These are phyloP conservation scores for Lepiota venenata DNA, from an alignment of 768 basidiomycete genomes.

Conservation along the genomic window DNA sequence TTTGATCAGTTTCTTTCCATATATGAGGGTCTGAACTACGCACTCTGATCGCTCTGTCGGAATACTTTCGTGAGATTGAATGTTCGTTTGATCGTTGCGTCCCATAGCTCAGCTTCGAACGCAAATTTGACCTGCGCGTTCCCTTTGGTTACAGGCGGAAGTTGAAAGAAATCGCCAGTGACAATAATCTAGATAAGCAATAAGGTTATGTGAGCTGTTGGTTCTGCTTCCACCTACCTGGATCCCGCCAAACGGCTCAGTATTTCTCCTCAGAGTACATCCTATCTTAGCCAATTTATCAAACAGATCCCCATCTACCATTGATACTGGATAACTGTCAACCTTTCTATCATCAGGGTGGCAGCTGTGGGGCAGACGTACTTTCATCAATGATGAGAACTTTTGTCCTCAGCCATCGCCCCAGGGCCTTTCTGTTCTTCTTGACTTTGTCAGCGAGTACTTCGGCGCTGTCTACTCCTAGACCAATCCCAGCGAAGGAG, in stretches of 20 bases:
- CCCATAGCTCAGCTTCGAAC: conserved; percentile 87
- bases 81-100: conserved; percentile 66
- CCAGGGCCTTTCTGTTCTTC: conserved; percentile 80
- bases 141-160: conserved; percentile 84
- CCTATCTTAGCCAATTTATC: conserved; percentile 85
- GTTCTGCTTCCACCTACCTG: conserved; percentile 47
- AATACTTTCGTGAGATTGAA: conserved; percentile 97
- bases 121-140: conserved; percentile 71
- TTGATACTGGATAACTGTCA: conserved; percentile 66
- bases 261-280: conserved; percentile 50
- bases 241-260: conserved; percentile 88
- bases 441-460: conserved; percentile 61
- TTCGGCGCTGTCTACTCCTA: conserved; percentile 66
- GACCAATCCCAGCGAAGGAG: conserved; percentile 92
- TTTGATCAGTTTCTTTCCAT: not conserved
- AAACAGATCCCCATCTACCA: conserved; percentile 92
- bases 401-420: conserved; percentile 81
- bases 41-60: conserved; percentile 88
- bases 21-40: conserved; percentile 18
- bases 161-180: conserved; percentile 97
- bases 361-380: conserved; percentile 22
- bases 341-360: not conserved
- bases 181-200: conserved; percentile 62
- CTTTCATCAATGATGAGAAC: conserved; percentile 86
- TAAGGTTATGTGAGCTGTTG: not conserved